Evolutionary conservation across 768 basidiomycete species (phyloP), one percentile per base, ranked within the genome.

Genomic region (Lactarius pseudohatsudake): DNA sequence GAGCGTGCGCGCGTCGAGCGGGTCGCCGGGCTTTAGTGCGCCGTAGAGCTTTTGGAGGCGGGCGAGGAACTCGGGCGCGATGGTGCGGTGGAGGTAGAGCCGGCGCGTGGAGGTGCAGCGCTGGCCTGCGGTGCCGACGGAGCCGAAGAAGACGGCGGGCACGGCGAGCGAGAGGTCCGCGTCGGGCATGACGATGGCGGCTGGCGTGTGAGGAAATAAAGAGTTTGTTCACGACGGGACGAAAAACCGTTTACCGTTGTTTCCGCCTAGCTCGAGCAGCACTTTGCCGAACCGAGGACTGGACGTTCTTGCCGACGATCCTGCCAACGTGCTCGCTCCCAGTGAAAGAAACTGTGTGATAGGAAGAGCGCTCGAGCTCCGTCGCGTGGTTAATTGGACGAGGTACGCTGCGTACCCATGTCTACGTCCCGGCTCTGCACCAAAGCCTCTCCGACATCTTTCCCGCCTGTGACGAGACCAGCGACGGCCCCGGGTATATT

Each of bases 71-170:
- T 86, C 80, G 32, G 82, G 72, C 0, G 94, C 89, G 71, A 98
- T 86, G 65, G 85, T 76, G 57, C 86, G 86, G 76, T 98, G 96
- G 64, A 98, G 82, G 77, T 92, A 93, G 22, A 98, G 84, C 65
- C 96, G 84, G 66, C 96, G 86, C 1, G 96, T 98, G 40, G 94
- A 89, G 2, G 96, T 98, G 80, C 96, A 98, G 55, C 90, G 85
- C 70, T 84, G 82, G 18, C 84, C 84, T 11, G 86, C 83, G 40
- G 88, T 90, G 38, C 96, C 96, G 55, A 97, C 88, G 34, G 96
- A 93, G 43, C 96, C 92, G 78, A 98, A 98, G 76, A 94, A 92
- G 34, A 96, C 90, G 4, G 94, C 85, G 16, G 92, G 92, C 18
- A 97, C 85, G 43, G 96, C 96, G 70, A 97, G 86, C 38, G 84